These are phyloP conservation scores for Neurospora sp. DNA, from an alignment of 495 filamentous ascomycete genomes.

Conservation along the genomic window DNA sequence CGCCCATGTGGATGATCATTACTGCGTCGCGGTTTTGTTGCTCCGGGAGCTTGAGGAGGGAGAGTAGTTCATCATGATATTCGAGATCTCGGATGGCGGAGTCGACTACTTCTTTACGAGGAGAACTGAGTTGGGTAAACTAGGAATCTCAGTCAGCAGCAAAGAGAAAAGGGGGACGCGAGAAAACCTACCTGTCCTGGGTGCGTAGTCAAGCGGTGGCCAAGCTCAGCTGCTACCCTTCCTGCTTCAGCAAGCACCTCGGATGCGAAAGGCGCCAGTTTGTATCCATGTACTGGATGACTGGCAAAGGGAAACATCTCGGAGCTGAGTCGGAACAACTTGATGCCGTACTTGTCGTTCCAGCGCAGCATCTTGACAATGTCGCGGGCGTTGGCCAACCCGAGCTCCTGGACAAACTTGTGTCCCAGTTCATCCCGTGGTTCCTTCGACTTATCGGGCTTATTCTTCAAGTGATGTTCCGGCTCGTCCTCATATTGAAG, in stretches of 20 bases:
- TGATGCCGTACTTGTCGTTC: conserved; percentile 91
- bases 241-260: conserved; percentile 70
- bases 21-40: conserved; percentile 82
- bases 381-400: conserved; percentile 74
- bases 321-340: conserved; percentile 82
- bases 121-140: conserved; percentile 85
- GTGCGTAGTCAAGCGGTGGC: conserved; percentile 82
- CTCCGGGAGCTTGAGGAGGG: conserved; percentile 63
- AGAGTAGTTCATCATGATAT: conserved; percentile 81
- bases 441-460: conserved; percentile 61
- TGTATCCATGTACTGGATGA: conserved; percentile 80
- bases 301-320: conserved; percentile 98
- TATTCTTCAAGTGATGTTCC: conserved; percentile 70
- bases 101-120: conserved; percentile 60
- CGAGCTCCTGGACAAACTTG: conserved; percentile 65
- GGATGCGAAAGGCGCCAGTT: conserved; percentile 74
- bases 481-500: conserved; percentile 64
- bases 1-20: conserved; percentile 94
- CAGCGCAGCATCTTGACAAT: conserved; percentile 78
- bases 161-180: background rate
- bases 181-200: conserved; percentile 57
- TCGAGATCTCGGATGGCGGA: conserved; percentile 73
- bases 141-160: conserved; percentile 16
- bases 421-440: conserved; percentile 51
- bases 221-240: conserved; percentile 64